These are phyloP conservation scores for Nemophila menziesii DNA, from an alignment of 257 asterid genomes.

Conservation along the genomic window DNA sequence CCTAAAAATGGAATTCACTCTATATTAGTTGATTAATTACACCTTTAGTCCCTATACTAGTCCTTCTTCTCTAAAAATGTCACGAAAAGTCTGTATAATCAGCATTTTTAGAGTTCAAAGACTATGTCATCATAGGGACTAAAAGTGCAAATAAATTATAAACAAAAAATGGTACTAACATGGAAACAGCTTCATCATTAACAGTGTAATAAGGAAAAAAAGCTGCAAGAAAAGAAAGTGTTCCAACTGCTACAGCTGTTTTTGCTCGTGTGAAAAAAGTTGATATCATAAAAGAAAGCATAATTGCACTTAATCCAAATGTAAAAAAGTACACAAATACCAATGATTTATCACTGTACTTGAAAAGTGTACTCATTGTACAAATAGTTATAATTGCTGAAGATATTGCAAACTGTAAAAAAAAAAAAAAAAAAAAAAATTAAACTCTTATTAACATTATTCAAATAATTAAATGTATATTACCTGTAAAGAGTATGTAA, in stretches of 20 bases:
- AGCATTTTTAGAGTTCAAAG: no score
- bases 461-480: slow-evolving; percentile 7
- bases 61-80: no score
- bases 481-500: slow-evolving; percentile 89
- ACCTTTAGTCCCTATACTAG: no score
- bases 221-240: slow-evolving; percentile 88
- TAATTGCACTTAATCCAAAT: slow-evolving; percentile 92
- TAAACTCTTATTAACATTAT: no score
- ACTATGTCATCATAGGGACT: no score
- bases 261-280: slow-evolving; percentile 93
- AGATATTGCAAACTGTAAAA: slow-evolving; percentile 75
- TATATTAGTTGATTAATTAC: no score
- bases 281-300: slow-evolving; percentile 73
- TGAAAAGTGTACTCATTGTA: slow-evolving; percentile 84
- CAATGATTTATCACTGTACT: slow-evolving; percentile 90
- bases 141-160: no score
- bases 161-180: slow-evolving; percentile 37
- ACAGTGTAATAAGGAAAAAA: slow-evolving; percentile 93
- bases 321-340: slow-evolving; percentile 87
- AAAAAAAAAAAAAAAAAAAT: slow-evolving; percentile 11
- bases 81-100: no score
- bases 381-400: slow-evolving; percentile 77
- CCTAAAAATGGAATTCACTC: no score
- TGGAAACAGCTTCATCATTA: slow-evolving; percentile 62
- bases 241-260: slow-evolving; percentile 98